Conservation (phyloP, 768 basidiomycete species). For the Suillus tomentosus region DNA sequence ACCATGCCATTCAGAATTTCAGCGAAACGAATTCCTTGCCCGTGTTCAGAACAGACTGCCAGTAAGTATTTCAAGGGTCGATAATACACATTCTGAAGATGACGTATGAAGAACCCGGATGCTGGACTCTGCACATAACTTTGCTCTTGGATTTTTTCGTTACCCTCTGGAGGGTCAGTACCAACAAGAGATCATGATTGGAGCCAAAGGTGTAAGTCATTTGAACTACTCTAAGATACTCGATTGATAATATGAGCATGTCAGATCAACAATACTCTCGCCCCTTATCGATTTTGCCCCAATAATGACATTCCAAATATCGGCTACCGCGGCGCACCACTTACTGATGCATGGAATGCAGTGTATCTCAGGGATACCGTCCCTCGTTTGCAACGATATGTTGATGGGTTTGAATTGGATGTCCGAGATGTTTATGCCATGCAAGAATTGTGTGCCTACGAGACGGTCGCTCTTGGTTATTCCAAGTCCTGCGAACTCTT, state of each 20-base stretch:
- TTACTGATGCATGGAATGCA: conserved; percentile 60
- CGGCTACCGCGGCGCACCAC: conserved; percentile 52
- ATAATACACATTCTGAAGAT: neutral
- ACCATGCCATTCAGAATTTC: conserved; percentile 35
- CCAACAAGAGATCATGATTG: conserved; percentile 45
- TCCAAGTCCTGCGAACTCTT: conserved; percentile 88
- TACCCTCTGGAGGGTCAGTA: conserved; percentile 47
- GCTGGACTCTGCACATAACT: conserved; percentile 54
- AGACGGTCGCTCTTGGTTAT: conserved; percentile 88
- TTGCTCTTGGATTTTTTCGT: conserved; percentile 55
- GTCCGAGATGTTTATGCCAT: conserved; percentile 69
- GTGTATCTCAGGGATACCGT: conserved; percentile 69
- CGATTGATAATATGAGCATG: neutral
- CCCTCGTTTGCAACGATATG: conserved; percentile 52
- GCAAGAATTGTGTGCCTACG: conserved; percentile 81
- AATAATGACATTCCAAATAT: conserved; percentile 52
- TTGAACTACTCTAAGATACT: conserved; percentile 13
- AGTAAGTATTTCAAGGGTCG: conserved; percentile 29
- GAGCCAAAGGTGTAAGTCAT: conserved; percentile 34
- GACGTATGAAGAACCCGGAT: conserved; percentile 43
- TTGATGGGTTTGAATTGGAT: conserved; percentile 60
- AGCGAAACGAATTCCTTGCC: conserved; percentile 41
- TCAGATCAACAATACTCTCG: conserved; percentile 50
- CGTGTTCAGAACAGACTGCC: conserved; percentile 55
- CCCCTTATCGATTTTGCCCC: conserved; percentile 51